phyloP scores from a whole-genome alignment of 2,329 filamentous ascomycete species.

The Drechslerella stenobrocha region DNA sequence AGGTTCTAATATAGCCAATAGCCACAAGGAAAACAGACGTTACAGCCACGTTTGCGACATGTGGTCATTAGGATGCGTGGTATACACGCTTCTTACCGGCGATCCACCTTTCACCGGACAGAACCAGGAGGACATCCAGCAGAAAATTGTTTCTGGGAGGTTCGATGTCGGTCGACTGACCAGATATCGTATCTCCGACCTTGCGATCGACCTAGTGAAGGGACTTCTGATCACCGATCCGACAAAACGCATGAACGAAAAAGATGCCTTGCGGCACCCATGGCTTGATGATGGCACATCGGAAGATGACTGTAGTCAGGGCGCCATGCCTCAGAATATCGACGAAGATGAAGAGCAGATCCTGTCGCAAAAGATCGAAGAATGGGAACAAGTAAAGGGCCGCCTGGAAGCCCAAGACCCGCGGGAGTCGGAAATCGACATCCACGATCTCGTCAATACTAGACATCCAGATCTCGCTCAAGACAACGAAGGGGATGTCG shows the following conservation, averaged over 20 bases:
- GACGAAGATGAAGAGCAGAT: conserved; percentile 46
- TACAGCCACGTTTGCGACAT: conserved; percentile 94
- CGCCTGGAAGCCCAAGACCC: conserved; percentile 38
- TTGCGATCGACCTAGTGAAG: conserved; percentile 50
- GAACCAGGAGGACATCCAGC: conserved; percentile 52
- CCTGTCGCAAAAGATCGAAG: conserved; percentile 40
- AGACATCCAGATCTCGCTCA: conserved; percentile 18
- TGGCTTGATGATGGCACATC: conserved; percentile 50
- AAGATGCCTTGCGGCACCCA: conserved; percentile 50
- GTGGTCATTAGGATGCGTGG: conserved; percentile 91
- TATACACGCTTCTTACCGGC: conserved; percentile 82
- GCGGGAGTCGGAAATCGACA: conserved; percentile 31
- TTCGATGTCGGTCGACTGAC: conserved; percentile 46
- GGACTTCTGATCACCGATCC: conserved; percentile 51
- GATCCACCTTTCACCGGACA: conserved; percentile 67
- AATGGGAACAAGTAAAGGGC: conserved; percentile 44
- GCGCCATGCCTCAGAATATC: conserved; percentile 32
- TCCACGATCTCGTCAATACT: conserved; percentile 31
- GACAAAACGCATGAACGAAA: conserved; percentile 51
- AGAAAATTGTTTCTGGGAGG: conserved; percentile 49
- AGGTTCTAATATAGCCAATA: conserved; percentile 10
- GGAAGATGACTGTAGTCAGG: conserved; percentile 39
- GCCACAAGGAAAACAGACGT: conserved; percentile 57
- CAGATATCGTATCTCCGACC: conserved; percentile 32
- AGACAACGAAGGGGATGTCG: conserved; percentile 45